Percentiles rank a stretch among this genome's conserved stretches.
phyloP scores from a whole-genome alignment of 2,329 filamentous ascomycete genomes.

The Fusarium mexicanum region DNA sequence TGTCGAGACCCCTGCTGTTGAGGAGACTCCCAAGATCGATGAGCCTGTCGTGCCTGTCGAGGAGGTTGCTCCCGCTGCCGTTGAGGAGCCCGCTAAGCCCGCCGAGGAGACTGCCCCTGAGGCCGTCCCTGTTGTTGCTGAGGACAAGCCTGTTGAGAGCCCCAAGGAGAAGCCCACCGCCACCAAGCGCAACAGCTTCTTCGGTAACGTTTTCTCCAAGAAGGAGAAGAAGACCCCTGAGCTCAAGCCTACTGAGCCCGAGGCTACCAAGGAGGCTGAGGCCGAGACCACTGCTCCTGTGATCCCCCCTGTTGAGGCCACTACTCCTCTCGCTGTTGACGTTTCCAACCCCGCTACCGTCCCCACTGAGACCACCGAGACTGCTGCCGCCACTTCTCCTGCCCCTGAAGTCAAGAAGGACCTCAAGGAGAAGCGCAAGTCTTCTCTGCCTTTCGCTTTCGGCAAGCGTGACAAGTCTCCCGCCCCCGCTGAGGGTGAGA shows the following conservation, averaged over 20 bases:
- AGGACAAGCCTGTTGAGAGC: slow-evolving; percentile 52
- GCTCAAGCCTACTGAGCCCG: slow-evolving; percentile 53
- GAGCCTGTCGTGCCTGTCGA: slow-evolving; percentile 57
- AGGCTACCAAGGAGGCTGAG: slow-evolving; percentile 57
- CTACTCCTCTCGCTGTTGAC: slow-evolving; percentile 65
- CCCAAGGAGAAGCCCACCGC: slow-evolving; percentile 56
- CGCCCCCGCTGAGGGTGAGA: slow-evolving; percentile 70
- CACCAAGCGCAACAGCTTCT: slow-evolving; percentile 67
- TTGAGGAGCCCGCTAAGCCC: slow-evolving; percentile 44
- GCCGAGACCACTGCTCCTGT: slow-evolving; percentile 65
- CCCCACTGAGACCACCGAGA: slow-evolving; percentile 59
- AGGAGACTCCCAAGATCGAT: slow-evolving; percentile 60
- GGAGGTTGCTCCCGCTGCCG: slow-evolving; percentile 53
- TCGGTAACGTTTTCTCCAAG: slow-evolving; percentile 61
- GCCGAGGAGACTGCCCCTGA: slow-evolving; percentile 52
- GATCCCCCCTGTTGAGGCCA: slow-evolving; percentile 67
- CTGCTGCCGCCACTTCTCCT: slow-evolving; percentile 50
- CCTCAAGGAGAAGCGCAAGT: slow-evolving; percentile 84
- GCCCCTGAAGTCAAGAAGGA: slow-evolving; percentile 69
- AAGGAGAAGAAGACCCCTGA: slow-evolving; percentile 69
- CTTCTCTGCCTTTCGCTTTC: slow-evolving; percentile 77
- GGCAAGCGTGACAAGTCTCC: slow-evolving; percentile 78
- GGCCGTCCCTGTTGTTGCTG: slow-evolving; percentile 42
- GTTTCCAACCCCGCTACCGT: slow-evolving; percentile 59
- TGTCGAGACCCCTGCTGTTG: slow-evolving; percentile 46